phyloP scores from a whole-genome alignment of 163 green algal species.

The Scenedesmus sp. region DNA sequence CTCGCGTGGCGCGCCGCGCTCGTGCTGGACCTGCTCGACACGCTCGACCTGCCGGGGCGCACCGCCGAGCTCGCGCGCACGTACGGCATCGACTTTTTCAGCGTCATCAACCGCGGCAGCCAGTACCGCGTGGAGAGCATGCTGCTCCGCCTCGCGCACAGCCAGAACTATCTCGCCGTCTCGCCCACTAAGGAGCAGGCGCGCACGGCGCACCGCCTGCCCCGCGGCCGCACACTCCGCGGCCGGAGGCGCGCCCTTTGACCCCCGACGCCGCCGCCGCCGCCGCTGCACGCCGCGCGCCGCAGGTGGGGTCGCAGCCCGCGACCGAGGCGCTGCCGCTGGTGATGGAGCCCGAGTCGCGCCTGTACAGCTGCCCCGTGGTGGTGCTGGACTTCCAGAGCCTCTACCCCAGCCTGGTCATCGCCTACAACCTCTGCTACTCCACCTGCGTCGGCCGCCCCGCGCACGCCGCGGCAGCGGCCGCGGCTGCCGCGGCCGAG shows the following conservation, averaged over 20 bases:
- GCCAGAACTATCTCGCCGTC: slow-evolving; percentile 88
- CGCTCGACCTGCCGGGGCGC: slow-evolving; percentile 87
- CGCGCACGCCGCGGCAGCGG: slow-evolving; percentile 59
- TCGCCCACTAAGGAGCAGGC: slow-evolving; percentile 69
- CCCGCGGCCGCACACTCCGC: not conserved
- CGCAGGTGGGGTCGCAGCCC: slow-evolving; percentile 85
- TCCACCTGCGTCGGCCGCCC: slow-evolving; percentile 86
- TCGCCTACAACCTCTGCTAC: slow-evolving; percentile 99
- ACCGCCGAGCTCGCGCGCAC: slow-evolving; percentile 81
- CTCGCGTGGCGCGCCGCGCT: slow-evolving; percentile 64
- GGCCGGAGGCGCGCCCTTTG: not conserved
- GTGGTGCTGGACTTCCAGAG: slow-evolving; percentile 97
- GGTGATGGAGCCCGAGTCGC: slow-evolving; percentile 94
- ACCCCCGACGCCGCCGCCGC: not conserved
- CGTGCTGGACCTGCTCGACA: slow-evolving; percentile 85
- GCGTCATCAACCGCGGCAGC: slow-evolving; percentile 87
- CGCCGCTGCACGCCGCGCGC: not conserved
- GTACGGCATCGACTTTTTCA: slow-evolving; percentile 95
- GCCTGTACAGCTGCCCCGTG: slow-evolving; percentile 87
- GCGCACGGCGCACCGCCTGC: not conserved
- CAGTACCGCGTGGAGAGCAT: slow-evolving; percentile 94
- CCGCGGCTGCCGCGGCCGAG: slow-evolving; percentile 1
- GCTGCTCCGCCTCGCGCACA: slow-evolving; percentile 86
- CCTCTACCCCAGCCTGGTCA: slow-evolving; percentile 95
- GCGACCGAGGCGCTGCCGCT: slow-evolving; percentile 94